Evolutionary conservation across 2,329 filamentous ascomycete genomes (phyloP).

Genomic region (Beauveria brongniartii): DNA sequence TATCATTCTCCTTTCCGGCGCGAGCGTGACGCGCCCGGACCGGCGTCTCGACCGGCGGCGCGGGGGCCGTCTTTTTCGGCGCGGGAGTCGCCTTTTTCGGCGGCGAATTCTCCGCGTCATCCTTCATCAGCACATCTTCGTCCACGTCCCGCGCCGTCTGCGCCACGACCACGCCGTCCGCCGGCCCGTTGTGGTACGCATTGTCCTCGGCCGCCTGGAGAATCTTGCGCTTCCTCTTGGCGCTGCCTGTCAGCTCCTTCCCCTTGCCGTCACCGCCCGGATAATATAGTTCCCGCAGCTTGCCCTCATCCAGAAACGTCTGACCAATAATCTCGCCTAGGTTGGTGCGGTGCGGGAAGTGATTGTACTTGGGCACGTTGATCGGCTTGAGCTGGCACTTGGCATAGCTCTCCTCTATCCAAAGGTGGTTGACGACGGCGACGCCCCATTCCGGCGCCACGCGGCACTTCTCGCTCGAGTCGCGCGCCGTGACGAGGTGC

Average conservation of each 20-base stretch:
- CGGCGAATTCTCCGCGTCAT: constrained; percentile 29
- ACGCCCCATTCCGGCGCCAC: constrained; percentile 91
- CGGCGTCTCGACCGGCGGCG: constrained; percentile 29
- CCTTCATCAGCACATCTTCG: constrained; percentile 37
- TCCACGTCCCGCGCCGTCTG: constrained; percentile 27
- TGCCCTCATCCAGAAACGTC: constrained; percentile 63
- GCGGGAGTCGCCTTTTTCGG: background rate
- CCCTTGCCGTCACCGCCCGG: constrained; percentile 55
- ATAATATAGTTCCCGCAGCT: constrained; percentile 59
- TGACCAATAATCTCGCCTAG: constrained; percentile 88
- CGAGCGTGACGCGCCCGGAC: constrained; percentile 36
- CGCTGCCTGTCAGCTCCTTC: constrained; percentile 30
- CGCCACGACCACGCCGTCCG: constrained; percentile 38
- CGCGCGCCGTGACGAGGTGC: constrained; percentile 86
- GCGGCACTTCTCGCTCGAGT: constrained; percentile 83
- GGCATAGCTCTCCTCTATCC: constrained; percentile 96
- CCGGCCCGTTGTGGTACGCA: constrained; percentile 36
- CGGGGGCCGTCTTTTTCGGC: background rate
- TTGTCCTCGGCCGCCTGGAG: constrained; percentile 44
- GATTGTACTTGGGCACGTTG: constrained; percentile 67
- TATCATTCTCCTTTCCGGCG: constrained; percentile 76
- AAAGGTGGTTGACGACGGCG: constrained; percentile 85
- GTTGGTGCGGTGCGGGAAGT: constrained; percentile 85
- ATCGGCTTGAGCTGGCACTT: constrained; percentile 70
- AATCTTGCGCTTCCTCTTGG: constrained; percentile 42